phyloP scores from a whole-genome alignment of 148 eudicot species.

The Limonium bicolor region DNA sequence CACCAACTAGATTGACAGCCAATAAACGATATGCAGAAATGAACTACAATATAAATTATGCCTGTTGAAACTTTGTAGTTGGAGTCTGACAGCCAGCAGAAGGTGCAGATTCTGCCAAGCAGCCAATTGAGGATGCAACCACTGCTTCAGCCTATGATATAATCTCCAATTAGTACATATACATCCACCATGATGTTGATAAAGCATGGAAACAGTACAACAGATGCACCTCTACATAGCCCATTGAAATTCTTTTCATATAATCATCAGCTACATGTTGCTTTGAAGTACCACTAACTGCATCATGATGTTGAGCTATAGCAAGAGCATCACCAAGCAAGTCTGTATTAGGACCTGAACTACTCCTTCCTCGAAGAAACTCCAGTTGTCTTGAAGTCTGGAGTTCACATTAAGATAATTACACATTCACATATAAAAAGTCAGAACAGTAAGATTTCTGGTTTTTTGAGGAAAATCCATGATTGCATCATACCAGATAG shows the following conservation, averaged over 20 bases:
- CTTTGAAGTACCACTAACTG: constrained; percentile 74
- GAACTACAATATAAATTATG: neutral
- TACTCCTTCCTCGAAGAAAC: constrained; percentile 56
- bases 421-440: neutral
- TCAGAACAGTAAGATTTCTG: neutral
- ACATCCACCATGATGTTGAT: neutral
- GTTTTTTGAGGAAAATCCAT: neutral
- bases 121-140: constrained; percentile 66
- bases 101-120: constrained; percentile 46
- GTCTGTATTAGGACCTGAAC: constrained; percentile 50
- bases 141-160: constrained; percentile 58
- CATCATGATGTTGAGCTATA: constrained; percentile 96
- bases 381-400: constrained; percentile 97
- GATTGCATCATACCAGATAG: constrained; percentile 46
- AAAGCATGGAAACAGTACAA: neutral
- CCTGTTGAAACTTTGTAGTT: constrained; percentile 64
- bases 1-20: too few relatives aligned
- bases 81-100: constrained; percentile 34
- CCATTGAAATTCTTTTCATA: constrained; percentile 79
- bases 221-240: constrained; percentile 54
- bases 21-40: too few relatives aligned
- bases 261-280: constrained; percentile 99
- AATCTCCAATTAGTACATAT: constrained; percentile 1
- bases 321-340: constrained; percentile 79
- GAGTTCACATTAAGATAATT: constrained; percentile 2